These are phyloP conservation scores for Mortierella alpina DNA, from an alignment of 192 early-diverging fungal species.

Conservation along the genomic window DNA sequence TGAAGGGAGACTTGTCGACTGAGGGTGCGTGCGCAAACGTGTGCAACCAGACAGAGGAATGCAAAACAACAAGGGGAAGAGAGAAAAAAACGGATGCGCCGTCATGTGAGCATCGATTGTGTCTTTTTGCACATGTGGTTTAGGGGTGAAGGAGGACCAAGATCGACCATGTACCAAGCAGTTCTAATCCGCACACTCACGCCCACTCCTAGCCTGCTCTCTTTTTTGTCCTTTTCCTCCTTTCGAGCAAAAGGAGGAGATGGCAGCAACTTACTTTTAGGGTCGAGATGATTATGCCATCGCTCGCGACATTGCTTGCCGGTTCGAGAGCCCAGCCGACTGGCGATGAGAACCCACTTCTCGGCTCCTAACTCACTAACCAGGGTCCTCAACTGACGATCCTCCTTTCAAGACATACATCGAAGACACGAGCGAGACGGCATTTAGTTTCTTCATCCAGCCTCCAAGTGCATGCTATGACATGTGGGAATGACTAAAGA, in stretches of 20 bases:
- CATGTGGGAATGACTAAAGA: background rate
- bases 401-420: slow-evolving; percentile 21
- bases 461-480: no score
- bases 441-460: background rate
- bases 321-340: slow-evolving; percentile 36
- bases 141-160: no score
- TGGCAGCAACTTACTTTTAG: slow-evolving; percentile 33
- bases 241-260: no score
- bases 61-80: slow-evolving; percentile 1
- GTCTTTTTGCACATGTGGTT: no score
- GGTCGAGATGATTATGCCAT: slow-evolving; percentile 53
- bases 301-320: slow-evolving; percentile 54
- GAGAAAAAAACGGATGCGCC: slow-evolving; percentile 2
- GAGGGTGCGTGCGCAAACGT: background rate
- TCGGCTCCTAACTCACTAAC: slow-evolving; percentile 51
- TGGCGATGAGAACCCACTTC: slow-evolving; percentile 49
- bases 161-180: no score
- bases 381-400: slow-evolving; percentile 37
- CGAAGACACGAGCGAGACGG: background rate
- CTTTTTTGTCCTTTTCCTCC: no score
- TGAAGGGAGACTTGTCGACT: slow-evolving; percentile 54
- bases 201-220: no score
- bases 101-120: slow-evolving; percentile 32
- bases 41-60: background rate
- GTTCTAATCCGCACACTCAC: no score